Conservation (phyloP, 2,329 filamentous ascomycete genomes). For the Neonectria sp. region DNA sequence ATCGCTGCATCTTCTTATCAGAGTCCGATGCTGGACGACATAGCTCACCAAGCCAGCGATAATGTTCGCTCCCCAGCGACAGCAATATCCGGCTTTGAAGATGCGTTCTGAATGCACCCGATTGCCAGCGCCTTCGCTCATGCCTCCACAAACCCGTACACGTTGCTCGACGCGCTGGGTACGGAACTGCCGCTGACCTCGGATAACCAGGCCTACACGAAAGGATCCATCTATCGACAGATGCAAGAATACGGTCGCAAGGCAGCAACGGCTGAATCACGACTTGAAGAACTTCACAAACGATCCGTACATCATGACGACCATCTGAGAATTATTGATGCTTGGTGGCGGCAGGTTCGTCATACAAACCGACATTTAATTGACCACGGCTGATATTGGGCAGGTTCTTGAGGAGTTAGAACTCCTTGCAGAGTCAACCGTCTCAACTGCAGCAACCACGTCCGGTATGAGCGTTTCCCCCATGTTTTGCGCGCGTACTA, state of each 20-base stretch:
- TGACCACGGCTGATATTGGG: constrained; percentile 30
- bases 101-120: constrained; percentile 39
- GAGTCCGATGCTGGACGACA: constrained; percentile 51
- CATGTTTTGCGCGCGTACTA: constrained; percentile 25
- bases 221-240: constrained; percentile 96
- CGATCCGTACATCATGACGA: constrained; percentile 89
- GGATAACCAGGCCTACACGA: constrained; percentile 62
- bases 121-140: constrained; percentile 39
- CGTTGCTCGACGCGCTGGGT: constrained; percentile 38
- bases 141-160: constrained; percentile 38
- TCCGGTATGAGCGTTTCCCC: constrained; percentile 44
- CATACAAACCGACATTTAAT: neutral
- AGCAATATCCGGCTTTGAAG: constrained; percentile 49
- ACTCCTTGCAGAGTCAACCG: constrained; percentile 67
- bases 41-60: constrained; percentile 57
- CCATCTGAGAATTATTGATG: constrained; percentile 90
- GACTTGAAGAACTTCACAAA: constrained; percentile 85
- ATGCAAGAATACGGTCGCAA: constrained; percentile 99
- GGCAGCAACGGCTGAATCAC: constrained; percentile 84
- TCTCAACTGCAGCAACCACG: constrained; percentile 47
- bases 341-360: constrained; percentile 93
- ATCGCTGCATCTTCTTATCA: constrained; percentile 47
- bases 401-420: constrained; percentile 77
- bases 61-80: constrained; percentile 52
- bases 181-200: constrained; percentile 45